Base-by-base conservation (phyloP, 495 filamentous ascomycete genomes). In the Daldinia grandis region DNA sequence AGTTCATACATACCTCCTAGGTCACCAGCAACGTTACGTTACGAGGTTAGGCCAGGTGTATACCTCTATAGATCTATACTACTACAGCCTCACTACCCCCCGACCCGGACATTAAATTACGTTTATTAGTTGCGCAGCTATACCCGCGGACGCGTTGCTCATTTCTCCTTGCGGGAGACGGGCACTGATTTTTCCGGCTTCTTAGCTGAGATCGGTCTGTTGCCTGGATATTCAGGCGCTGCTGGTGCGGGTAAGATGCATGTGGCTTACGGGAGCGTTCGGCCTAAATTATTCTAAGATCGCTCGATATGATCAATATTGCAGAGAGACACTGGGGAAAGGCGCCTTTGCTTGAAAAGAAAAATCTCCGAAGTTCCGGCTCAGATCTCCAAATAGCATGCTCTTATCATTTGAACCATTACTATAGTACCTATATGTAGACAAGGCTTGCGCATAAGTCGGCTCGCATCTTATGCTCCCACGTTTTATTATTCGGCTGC, bases 361-460 rank as follows among this genome's bases (percentile, higher is more conserved):
- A 68, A 73, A 73, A 62, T 72, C 70, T 73, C 70, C 65, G 70
- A 73, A 62, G 61, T 38, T 73, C 65, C 65, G 70, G 70, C 42
- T 66, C 30, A 68, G 64, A 69, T 69, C 61, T 72, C 21, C 17
- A 64, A 56, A 38, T 55, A 71, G 63, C 58, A 71, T 66, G 62
- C 33, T 47, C 58, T 71, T 71, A 71, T 66, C 47, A 37, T 59
- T 54, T 42, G 9, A 61, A 61, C 38, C 62, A 62, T 69, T 49
- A 38, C 55, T 57, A 62, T 50, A 56, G 53, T 24, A 56, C 33
- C n/a, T 56, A 37, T 56, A 38, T 60, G 37, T 66, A 56, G 47
- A 59, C 47, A 40, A 62, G 58, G 35, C 31, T 66, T 62, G 64
- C 66, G 70, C 65, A 66, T 68, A 68, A 58, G 50, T 69, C 57